phyloP scores from a whole-genome alignment of 306 rosid species.

The Herpetospermum pedunculosum region DNA sequence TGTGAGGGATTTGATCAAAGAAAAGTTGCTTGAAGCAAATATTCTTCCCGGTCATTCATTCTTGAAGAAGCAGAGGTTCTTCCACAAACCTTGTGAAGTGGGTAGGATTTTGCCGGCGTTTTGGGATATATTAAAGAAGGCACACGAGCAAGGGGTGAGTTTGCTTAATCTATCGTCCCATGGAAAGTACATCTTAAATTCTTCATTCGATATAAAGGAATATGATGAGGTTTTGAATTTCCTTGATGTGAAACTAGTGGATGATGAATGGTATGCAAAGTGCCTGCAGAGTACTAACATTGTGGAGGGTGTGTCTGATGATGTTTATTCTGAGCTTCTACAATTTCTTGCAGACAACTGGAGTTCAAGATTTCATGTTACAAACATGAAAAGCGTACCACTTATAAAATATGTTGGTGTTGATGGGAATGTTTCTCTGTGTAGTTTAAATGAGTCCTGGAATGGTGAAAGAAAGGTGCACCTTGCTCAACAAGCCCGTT shows the following conservation, averaged over 20 bases:
- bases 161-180: conserved; percentile 41
- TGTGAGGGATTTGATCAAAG: conserved; percentile 41
- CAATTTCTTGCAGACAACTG: conserved; percentile 33
- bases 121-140: conserved; percentile 40
- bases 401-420: conserved; percentile 33
- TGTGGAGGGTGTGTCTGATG: conserved; percentile 41
- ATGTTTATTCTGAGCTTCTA: conserved; percentile 38
- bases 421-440: conserved; percentile 23
- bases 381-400: conserved; percentile 26
- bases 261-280: conserved; percentile 52
- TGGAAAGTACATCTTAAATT: conserved; percentile 32
- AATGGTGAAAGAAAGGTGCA: conserved; percentile 9
- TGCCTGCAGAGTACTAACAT: conserved; percentile 49
- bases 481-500: conserved; percentile 12
- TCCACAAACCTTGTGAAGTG: conserved; percentile 48
- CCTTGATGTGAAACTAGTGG: conserved; percentile 35
- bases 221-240: conserved; percentile 31
- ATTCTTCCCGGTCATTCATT: conserved; percentile 52
- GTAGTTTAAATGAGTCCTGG: conserved; percentile 21
- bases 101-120: conserved; percentile 45
- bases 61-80: conserved; percentile 41
- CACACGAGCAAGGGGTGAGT: conserved; percentile 24
- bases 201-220: conserved; percentile 33
- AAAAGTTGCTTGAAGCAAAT: conserved; percentile 23
- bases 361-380: conserved; percentile 13